phyloP scores from a whole-genome alignment of 1,284 basidiomycete species.

The Schizophyllum commune region DNA sequence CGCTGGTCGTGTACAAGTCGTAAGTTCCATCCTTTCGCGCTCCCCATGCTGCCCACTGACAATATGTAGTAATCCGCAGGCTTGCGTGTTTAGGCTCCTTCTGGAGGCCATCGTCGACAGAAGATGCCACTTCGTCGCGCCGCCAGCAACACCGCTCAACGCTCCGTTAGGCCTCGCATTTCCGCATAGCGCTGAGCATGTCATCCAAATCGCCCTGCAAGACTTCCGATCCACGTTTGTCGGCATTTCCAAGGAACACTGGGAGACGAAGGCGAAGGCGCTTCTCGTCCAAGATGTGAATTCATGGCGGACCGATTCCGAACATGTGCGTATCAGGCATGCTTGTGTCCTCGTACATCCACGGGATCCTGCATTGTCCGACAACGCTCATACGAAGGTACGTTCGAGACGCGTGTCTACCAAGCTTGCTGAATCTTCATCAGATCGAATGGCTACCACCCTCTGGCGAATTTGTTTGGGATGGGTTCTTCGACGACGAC shows the following conservation, averaged over 20 bases:
- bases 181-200: not conserved
- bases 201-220: not conserved
- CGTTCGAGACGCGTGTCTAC: too few species aligned
- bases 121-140: conserved; percentile 19
- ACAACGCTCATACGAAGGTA: not conserved
- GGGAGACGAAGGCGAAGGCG: conserved; percentile 11
- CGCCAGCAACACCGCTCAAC: not conserved
- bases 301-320: conserved; percentile 24
- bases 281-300: conserved; percentile 11
- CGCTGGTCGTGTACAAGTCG: conserved; percentile 27
- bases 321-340: conserved; percentile 14
- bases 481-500: too few species aligned
- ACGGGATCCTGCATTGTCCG: not conserved
- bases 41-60: conserved; percentile 1
- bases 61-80: conserved; percentile 20
- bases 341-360: not conserved
- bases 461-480: too few species aligned
- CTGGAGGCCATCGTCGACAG: conserved; percentile 44
- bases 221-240: not conserved
- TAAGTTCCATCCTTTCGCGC: conserved; percentile 12
- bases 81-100: conserved; percentile 33
- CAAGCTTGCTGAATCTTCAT: too few species aligned
- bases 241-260: conserved; percentile 39
- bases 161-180: too few species aligned
- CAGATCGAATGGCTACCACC: too few species aligned